Base-by-base conservation (phyloP, 495 filamentous ascomycete species). In the Cercophora sp. region DNA sequence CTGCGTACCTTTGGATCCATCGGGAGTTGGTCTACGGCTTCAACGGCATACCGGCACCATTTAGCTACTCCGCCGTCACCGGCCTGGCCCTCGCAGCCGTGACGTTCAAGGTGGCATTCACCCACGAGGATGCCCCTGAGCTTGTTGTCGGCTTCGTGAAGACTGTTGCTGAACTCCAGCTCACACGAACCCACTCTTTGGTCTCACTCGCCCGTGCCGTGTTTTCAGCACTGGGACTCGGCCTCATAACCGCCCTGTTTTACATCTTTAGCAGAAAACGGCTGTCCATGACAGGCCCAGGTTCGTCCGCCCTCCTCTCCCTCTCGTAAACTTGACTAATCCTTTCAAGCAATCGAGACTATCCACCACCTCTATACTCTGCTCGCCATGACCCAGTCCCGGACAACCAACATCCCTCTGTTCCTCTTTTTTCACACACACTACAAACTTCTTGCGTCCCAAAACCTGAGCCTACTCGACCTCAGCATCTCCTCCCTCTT, bases 51-150 rank as follows among this genome's bases (percentile, higher is more conserved):
- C 68, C 70, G 0, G 34, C 51, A 8, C 57, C 60, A 25, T 8
- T 68, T 26, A 55, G 46, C 39, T 62, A 58, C 36, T 47, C 60
- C 0, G 40, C 52, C 18, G 51, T 58, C 8, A 66, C 69, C 2
- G 72, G 65, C 0, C 58, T 85, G 0, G 63, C 74, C 3, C 64
- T 77, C 6, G 74, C 83, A 2, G 86, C 87, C 8, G 71, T 91
- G n/a, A 73, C 81, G 1, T 96, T 96, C 76, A 92, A 96, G 67
- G 60, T 94, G 25, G 80, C 82, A 5, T 96, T 94, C 64, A 88
- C 85, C 13, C 76, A 80, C 25, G 83, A 86, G 43, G 93, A 99
- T 61, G 86, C 89, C 0, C 91, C 91, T 0, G 94, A 97, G 61
- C 74, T 96, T 22, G 71, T 96, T 13, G 62, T 73, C 10, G 77